Conservation (phyloP, 805 yeast species). For the Spathaspora girioi region DNA sequence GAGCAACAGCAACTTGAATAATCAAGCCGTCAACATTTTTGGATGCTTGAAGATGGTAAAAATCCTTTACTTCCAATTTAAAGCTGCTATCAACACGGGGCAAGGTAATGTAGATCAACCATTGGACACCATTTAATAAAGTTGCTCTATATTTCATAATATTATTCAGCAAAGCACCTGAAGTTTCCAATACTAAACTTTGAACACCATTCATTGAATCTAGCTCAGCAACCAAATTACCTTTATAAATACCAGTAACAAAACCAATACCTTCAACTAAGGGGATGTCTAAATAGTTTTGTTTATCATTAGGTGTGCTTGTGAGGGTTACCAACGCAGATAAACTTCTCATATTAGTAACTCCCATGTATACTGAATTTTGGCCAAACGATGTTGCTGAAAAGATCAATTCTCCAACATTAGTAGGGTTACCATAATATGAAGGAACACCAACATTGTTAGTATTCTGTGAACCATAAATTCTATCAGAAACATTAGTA, state of each 20-base stretch:
- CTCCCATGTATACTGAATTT: conserved; percentile 29
- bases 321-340: conserved; percentile 44
- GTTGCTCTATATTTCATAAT: conserved; percentile 52
- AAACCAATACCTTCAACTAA: conserved; percentile 83
- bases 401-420: conserved; percentile 51
- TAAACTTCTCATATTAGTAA: conserved; percentile 47
- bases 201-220: conserved; percentile 14
- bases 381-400: conserved; percentile 48
- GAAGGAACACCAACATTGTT: conserved; percentile 36
- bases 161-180: conserved; percentile 30
- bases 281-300: conserved; percentile 50
- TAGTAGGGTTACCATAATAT: conserved; percentile 56
- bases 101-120: conserved; percentile 64
- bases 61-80: conserved; percentile 24
- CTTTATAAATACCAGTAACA: conserved; percentile 59
- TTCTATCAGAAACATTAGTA: conserved; percentile 41
- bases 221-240: conserved; percentile 46
- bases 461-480: conserved; percentile 48
- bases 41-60: conserved; percentile 41
- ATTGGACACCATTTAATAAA: conserved; percentile 52
- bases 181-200: conserved; percentile 20
- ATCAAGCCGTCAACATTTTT: conserved; percentile 44
- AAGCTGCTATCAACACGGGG: conserved; percentile 29
- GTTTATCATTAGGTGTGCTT: conserved; percentile 17
- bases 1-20: conserved; percentile 35